phyloP scores from a whole-genome alignment of 176 grass and related monocot species.

The Aegilops longissima region DNA sequence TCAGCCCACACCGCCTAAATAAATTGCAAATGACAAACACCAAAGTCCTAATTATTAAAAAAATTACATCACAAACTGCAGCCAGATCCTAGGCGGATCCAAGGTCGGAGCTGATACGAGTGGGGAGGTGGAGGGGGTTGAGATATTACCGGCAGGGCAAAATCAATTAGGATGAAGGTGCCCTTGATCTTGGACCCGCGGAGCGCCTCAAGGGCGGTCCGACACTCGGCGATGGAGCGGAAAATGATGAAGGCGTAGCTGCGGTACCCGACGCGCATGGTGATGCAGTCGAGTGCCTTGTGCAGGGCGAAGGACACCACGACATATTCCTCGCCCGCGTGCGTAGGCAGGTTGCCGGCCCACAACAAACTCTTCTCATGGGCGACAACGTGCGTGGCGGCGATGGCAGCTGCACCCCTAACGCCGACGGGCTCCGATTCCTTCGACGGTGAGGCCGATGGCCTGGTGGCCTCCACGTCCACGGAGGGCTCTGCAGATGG shows the following conservation, averaged over 20 bases:
- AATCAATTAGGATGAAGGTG: conserved; percentile 32
- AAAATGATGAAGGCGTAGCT: conserved; percentile 63
- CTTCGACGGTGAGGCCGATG: too few species aligned
- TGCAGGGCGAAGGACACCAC: conserved; percentile 33
- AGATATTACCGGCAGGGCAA: conserved; percentile 64
- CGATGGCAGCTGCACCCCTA: too few species aligned
- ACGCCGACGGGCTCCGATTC: too few species aligned
- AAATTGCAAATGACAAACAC: too few species aligned
- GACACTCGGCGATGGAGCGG: too few species aligned
- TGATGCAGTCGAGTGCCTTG: too few species aligned
- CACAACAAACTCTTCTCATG: conserved; percentile 57
- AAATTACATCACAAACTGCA: not conserved
- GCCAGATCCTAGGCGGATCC: not conserved
- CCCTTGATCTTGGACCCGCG: too few species aligned
- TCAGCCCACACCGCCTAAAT: too few species aligned
- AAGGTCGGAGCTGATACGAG: too few species aligned
- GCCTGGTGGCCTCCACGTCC: too few species aligned
- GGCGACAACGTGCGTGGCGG: not conserved
- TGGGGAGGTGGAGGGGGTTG: not conserved
- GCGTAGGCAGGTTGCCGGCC: conserved; percentile 58
- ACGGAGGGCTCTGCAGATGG: too few species aligned
- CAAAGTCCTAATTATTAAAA: not conserved
- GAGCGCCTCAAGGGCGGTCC: too few species aligned
- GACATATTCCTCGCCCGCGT: conserved; percentile 43
- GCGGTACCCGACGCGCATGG: conserved; percentile 25